Conservation (phyloP, 2,329 filamentous ascomycete species). For the Fusarium sp. region DNA sequence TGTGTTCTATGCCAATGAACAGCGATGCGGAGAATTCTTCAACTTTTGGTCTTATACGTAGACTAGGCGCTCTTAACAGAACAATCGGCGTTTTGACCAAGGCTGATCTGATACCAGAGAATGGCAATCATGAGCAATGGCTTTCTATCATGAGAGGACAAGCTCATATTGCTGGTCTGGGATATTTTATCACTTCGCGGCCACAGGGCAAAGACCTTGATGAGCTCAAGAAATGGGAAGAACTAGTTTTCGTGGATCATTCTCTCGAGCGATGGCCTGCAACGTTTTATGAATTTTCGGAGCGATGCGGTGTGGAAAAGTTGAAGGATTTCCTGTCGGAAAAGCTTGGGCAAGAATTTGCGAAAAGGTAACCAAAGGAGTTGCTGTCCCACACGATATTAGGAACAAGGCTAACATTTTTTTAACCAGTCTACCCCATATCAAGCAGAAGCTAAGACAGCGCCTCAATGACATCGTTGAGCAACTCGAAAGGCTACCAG, state of each 20-base stretch:
- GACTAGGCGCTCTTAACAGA: conserved; percentile 62
- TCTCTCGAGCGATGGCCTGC: conserved; percentile 55
- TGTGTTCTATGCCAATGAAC: conserved; percentile 81
- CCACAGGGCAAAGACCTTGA: conserved; percentile 65
- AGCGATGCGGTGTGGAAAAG: conserved; percentile 62
- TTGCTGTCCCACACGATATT: too few species aligned
- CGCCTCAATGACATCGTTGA: conserved; percentile 61
- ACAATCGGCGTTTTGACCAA: conserved; percentile 85
- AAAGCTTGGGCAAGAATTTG: conserved; percentile 62
- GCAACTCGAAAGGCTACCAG: conserved; percentile 67
- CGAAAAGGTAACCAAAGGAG: conserved; percentile 53
- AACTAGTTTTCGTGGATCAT: conserved; percentile 57
- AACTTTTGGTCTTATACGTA: conserved; percentile 70
- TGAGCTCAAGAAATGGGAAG: conserved; percentile 60
- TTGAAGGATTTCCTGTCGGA: conserved; percentile 61
- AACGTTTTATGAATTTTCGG: conserved; percentile 55
- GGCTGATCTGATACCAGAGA: conserved; percentile 72
- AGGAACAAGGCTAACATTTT: conserved; percentile 8
- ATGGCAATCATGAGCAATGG: conserved; percentile 64
- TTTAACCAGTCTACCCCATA: conserved; percentile 56
- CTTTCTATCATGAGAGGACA: conserved; percentile 67
- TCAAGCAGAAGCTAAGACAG: conserved; percentile 60
- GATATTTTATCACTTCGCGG: conserved; percentile 80
- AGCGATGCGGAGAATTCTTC: conserved; percentile 79
- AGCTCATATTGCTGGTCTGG: conserved; percentile 71